Conservation (phyloP, 2,329 filamentous ascomycete genomes). For the Apiospora aurea region DNA sequence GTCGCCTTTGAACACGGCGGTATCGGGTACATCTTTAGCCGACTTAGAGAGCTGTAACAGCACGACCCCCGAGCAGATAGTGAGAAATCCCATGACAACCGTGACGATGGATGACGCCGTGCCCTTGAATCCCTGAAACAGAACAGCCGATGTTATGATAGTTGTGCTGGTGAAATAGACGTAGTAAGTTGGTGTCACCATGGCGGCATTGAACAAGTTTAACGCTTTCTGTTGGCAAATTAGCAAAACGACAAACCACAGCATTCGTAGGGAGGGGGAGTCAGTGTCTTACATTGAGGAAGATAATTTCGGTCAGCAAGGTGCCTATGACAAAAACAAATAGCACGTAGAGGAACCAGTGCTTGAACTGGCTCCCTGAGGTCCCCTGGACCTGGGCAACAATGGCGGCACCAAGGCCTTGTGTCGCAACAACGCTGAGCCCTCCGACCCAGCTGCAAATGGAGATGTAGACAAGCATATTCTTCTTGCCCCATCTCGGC, state of each 20-base stretch:
- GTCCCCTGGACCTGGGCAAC: constrained; percentile 83
- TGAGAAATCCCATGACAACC: constrained; percentile 90
- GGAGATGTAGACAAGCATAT: constrained; percentile 96
- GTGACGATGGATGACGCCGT: constrained; percentile 81
- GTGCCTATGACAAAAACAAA: constrained; percentile 91
- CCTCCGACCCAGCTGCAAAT: constrained; percentile 96
- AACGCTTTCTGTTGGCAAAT: constrained; percentile 82
- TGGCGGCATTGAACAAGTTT: constrained; percentile 93
- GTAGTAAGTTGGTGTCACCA: constrained; percentile 98
- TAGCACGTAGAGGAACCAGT: constrained; percentile 96
- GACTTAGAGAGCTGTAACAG: constrained; percentile 97
- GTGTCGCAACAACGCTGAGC: constrained; percentile 91
- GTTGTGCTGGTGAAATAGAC: constrained; percentile 97
- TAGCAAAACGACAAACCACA: neutral
- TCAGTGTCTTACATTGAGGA: constrained; percentile 78
- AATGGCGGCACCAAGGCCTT: constrained; percentile 90
- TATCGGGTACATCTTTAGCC: constrained; percentile 94
- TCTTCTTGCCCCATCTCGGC: constrained; percentile 91
- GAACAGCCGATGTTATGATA: constrained; percentile 89
- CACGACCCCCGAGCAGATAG: constrained; percentile 92
- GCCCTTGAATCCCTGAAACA: constrained; percentile 95
- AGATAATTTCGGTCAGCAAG: constrained; percentile 91
- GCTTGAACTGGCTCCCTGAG: constrained; percentile 78
- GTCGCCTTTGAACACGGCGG: constrained; percentile 90
- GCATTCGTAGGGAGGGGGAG: neutral